Evolutionary conservation across 2,329 filamentous ascomycete genomes (phyloP).

Genomic region (Trichoderma oligosporum): DNA sequence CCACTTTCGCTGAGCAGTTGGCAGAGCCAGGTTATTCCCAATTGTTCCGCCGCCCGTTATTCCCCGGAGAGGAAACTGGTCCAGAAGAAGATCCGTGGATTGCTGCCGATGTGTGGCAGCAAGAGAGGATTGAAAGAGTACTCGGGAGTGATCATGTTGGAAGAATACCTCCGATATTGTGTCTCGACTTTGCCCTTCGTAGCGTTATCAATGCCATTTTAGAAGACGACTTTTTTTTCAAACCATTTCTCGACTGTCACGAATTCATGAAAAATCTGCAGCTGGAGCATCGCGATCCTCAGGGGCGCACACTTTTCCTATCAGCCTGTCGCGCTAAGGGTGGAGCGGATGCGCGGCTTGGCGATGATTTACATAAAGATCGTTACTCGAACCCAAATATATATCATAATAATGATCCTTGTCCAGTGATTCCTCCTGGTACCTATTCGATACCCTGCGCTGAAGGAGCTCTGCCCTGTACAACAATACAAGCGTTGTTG

Average conservation of each 20-base stretch:
- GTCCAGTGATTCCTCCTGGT: neutral
- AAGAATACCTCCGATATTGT: neutral
- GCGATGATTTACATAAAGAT: neutral
- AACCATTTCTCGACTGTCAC: neutral
- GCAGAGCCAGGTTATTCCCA: neutral
- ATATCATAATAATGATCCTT: neutral
- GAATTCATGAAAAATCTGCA: neutral
- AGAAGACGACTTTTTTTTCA: neutral
- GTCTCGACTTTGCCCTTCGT: neutral
- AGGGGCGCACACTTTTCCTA: slow-evolving; percentile 3
- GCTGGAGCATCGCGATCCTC: neutral
- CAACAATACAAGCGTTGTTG: neutral
- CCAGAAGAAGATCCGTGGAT: neutral
- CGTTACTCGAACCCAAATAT: no score
- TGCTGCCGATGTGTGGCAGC: no score
- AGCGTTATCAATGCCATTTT: slow-evolving; percentile 2
- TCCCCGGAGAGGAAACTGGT: neutral
- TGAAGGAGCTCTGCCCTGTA: neutral
- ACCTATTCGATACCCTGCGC: neutral
- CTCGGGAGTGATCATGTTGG: neutral
- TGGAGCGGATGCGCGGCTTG: neutral
- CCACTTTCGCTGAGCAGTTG: neutral
- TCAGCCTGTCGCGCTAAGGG: neutral
- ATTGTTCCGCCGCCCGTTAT: neutral
- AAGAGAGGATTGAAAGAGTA: no score